Percentiles rank a stretch among this genome's conserved stretches.
These are phyloP conservation scores for Fraxinus platypoda DNA, from an alignment of 305 asterid species.

Conservation along the genomic window DNA sequence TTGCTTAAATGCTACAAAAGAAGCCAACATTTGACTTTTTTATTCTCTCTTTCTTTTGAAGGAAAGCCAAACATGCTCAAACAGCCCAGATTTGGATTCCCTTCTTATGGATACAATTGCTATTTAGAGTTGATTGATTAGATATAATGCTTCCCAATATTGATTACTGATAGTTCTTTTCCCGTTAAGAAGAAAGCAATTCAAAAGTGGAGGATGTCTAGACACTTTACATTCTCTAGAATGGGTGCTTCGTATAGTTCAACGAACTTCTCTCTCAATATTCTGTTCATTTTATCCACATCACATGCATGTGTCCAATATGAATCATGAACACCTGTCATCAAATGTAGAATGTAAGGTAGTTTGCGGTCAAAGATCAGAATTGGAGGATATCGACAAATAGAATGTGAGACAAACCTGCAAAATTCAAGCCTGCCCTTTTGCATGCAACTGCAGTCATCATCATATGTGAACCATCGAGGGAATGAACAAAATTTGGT, in stretches of 20 bases:
- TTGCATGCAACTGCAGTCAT: conserved; percentile 97
- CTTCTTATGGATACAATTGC: background rate
- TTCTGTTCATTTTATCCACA: conserved; percentile 74
- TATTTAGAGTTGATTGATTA: background rate
- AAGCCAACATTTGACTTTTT: background rate
- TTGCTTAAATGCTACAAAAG: background rate
- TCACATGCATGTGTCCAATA: conserved; percentile 99
- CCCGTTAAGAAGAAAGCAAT: background rate
- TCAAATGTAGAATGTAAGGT: conserved; percentile 19
- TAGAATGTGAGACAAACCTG: conserved; percentile 48
- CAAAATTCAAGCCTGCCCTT: conserved; percentile 82
- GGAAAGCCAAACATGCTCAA: background rate
- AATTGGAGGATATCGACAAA: conserved; percentile 15
- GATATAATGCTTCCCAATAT: background rate
- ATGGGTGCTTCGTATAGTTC: conserved; percentile 81
- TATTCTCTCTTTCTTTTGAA: background rate
- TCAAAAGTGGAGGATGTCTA: conserved; percentile 14
- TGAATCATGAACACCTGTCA: conserved; percentile 96
- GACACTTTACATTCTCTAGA: conserved; percentile 73
- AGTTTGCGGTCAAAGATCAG: conserved; percentile 4
- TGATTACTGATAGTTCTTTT: background rate
- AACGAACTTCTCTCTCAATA: conserved; percentile 80
- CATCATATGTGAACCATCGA: conserved; percentile 99
- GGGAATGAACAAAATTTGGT: conserved; percentile 95
- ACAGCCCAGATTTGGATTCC: background rate